phyloP scores from a whole-genome alignment of 2,329 filamentous ascomycete genomes.

The Alternaria angustiovoidea region DNA sequence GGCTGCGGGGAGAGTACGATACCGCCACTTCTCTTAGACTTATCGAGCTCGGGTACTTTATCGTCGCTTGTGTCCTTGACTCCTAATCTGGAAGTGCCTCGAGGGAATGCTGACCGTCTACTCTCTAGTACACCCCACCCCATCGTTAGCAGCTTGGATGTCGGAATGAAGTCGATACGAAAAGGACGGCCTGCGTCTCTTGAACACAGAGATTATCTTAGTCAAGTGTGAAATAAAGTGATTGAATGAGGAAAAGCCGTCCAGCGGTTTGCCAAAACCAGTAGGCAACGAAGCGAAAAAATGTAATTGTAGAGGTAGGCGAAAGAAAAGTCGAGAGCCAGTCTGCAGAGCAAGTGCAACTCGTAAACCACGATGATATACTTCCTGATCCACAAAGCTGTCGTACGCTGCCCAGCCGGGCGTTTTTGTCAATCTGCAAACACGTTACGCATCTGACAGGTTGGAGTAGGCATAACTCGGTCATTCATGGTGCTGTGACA shows the following conservation, averaged over 20 bases:
- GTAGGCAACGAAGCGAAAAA: constrained; percentile 16
- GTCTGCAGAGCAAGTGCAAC: constrained; percentile 7
- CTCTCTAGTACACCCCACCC: constrained; percentile 25
- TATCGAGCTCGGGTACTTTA: constrained; percentile 12
- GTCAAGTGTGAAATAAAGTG: background rate
- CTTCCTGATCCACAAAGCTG: background rate
- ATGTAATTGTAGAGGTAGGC: constrained; percentile 1
- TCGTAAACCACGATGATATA: constrained; percentile 10
- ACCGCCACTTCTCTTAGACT: constrained; percentile 9
- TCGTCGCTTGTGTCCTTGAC: constrained; percentile 9
- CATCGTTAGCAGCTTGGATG: constrained; percentile 7
- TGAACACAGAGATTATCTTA: no score
- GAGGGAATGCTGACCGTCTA: constrained; percentile 11
- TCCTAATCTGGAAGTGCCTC: constrained; percentile 16
- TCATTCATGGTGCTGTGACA: constrained; percentile 10
- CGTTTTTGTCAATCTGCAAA: background rate
- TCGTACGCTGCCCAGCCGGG: constrained; percentile 9
- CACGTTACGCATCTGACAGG: constrained; percentile 15
- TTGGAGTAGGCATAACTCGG: constrained; percentile 15
- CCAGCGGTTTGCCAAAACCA: constrained; percentile 21
- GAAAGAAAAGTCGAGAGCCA: background rate
- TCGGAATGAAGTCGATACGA: background rate
- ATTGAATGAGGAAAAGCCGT: constrained; percentile 7
- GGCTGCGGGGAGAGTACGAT: constrained; percentile 11
- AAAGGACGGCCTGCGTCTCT: background rate